These are phyloP conservation scores for Primulina tabacum DNA, from an alignment of 257 asterid genomes.

Conservation along the genomic window DNA sequence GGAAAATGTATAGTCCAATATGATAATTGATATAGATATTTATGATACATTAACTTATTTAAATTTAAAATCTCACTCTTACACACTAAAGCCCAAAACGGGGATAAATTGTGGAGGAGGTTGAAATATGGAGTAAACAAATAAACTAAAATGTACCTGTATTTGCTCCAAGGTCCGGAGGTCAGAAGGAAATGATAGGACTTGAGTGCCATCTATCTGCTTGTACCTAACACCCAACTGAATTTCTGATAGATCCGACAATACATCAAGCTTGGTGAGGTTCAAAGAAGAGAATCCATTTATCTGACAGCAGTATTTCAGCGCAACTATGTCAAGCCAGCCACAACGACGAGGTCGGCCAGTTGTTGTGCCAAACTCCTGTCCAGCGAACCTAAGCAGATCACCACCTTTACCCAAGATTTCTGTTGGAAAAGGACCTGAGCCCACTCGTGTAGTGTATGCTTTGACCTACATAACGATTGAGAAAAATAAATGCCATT, in stretches of 20 bases:
- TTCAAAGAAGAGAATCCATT: conserved; percentile 92
- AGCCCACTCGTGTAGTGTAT: conserved; percentile 93
- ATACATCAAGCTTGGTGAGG: conserved; percentile 92
- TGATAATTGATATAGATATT: neutral
- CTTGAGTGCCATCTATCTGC: conserved; percentile 51
- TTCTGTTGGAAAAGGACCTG: conserved; percentile 98
- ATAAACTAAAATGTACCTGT: conserved; percentile 42
- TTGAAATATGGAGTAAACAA: neutral
- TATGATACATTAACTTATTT: neutral
- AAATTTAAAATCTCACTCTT: no score
- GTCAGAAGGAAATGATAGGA: conserved; percentile 79
- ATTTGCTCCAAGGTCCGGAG: conserved; percentile 67
- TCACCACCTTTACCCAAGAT: conserved; percentile 74
- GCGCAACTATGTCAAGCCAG: conserved; percentile 94
- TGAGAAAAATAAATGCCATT: neutral
- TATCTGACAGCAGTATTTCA: conserved; percentile 77
- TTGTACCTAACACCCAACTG: conserved; percentile 76
- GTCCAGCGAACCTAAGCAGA: conserved; percentile 81
- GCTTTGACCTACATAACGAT: conserved; percentile 77
- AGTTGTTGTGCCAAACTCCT: conserved; percentile 96
- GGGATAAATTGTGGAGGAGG: neutral
- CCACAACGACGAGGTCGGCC: conserved; percentile 99
- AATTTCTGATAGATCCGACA: conserved; percentile 76
- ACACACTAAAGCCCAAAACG: no score
- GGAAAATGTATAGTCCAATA: neutral